phyloP scores from a whole-genome alignment of 2,329 filamentous ascomycete genomes.

The Neoascochyta sp. region DNA sequence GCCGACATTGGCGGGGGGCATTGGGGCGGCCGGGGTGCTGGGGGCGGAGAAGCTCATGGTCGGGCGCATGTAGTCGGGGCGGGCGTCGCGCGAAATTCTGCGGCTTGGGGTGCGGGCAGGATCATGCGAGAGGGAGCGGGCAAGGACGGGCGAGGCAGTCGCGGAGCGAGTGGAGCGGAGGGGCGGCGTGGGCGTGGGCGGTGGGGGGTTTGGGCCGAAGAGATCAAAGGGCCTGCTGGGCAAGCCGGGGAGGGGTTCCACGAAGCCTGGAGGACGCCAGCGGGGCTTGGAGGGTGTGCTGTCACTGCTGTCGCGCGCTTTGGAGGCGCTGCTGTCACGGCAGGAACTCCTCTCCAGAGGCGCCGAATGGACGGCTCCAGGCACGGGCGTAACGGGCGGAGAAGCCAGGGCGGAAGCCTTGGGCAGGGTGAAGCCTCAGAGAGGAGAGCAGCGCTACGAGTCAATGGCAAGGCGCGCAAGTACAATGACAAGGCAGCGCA shows the following conservation, averaged over 20 bases:
- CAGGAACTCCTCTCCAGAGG: conserved; percentile 4
- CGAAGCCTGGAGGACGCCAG: conserved; percentile 4
- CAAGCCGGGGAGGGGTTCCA: conserved; percentile 4
- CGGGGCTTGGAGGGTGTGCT: conserved; percentile 4
- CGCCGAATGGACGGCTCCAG: conserved; percentile 7
- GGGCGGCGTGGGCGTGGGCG: conserved; percentile 11
- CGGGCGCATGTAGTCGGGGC: conserved; percentile 24
- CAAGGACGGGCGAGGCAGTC: conserved; percentile 12
- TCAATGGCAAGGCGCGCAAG: too few relatives aligned
- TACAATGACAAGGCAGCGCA: too few relatives aligned
- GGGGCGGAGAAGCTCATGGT: conserved; percentile 67
- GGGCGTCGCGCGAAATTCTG: conserved; percentile 26
- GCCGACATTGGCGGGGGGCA: conserved; percentile 51
- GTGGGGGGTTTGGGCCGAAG: conserved; percentile 22
- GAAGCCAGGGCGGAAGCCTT: conserved; percentile 10
- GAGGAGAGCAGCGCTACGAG: too few relatives aligned
- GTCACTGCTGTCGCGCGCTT: too few relatives aligned
- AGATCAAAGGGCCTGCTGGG: conserved; percentile 19
- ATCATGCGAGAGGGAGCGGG: conserved; percentile 26
- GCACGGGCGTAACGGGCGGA: conserved; percentile 6
- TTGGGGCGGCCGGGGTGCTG: conserved; percentile 44
- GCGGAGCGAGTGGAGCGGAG: conserved; percentile 16
- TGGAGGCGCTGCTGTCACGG: too few relatives aligned
- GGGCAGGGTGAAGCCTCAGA: too few relatives aligned
- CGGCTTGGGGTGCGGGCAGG: conserved; percentile 17